A percentile compares a stretch with the other conserved stretches of the same genome.
Evolutionary conservation across 2,329 filamentous ascomycete genomes (phyloP).

Genomic region (Pseudogymnoascus sp.): DNA sequence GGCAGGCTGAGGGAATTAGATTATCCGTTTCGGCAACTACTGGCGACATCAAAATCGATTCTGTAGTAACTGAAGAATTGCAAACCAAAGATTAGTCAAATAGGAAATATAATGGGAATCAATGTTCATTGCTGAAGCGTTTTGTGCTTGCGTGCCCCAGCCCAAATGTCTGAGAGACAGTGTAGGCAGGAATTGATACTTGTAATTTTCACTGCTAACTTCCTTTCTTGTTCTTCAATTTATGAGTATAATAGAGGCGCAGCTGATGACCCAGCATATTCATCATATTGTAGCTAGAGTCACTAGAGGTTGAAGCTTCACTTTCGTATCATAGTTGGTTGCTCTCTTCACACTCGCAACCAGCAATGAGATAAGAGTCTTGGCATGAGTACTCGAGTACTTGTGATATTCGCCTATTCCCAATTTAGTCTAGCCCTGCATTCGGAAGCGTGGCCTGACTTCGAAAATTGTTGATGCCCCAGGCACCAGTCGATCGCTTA

Average conservation of each 20-base stretch:
- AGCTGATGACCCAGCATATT: background rate
- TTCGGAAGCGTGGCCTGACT: background rate
- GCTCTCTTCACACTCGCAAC: background rate
- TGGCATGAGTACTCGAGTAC: background rate
- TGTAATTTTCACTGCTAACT: background rate
- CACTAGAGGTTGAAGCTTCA: background rate
- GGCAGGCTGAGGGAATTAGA: conserved; percentile 8
- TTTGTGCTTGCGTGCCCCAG: background rate
- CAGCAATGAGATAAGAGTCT: background rate
- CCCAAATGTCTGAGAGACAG: background rate
- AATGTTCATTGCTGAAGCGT: background rate
- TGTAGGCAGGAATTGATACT: background rate
- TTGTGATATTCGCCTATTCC: background rate
- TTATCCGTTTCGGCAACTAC: conserved; percentile 8
- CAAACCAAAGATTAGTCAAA: conserved; percentile 9
- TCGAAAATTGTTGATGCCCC: background rate
- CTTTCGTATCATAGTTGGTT: background rate
- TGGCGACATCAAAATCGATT: conserved; percentile 5
- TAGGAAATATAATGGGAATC: conserved; percentile 9
- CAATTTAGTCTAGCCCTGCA: background rate
- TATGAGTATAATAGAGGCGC: background rate
- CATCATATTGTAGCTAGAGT: background rate
- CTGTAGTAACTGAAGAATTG: conserved; percentile 4
- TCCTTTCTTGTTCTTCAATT: background rate
- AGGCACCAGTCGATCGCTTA: conserved; percentile 6